Evolutionary conservation across 2,329 filamentous ascomycete species (phyloP), one percentile per base, ranked within the genome.

Genomic region (Xylaria sp.): DNA sequence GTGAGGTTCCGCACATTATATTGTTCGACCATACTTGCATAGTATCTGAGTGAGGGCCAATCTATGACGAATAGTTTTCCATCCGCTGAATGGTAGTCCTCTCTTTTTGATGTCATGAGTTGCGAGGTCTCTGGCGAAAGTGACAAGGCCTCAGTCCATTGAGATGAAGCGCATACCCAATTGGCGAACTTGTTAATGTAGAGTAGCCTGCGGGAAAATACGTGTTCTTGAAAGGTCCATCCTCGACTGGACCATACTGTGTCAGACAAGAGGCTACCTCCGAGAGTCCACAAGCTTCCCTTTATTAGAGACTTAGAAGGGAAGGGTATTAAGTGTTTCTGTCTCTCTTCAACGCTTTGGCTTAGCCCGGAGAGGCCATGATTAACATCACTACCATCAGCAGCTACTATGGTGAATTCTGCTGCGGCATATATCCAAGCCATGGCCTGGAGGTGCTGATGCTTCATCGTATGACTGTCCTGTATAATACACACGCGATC

Each of bases 191-290:
- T 65, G 13, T 65, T 21, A 35, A 65, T 42, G 25, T 65, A 65
- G 13, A 65, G 32, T 44, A 65, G n/a, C 29, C 63, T 59, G 23
- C 63, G 63, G 13, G 63, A 65, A 25, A 65, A 65, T 1, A 60
- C 63, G 23, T 65, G 63, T 27, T 65, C 63, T 37, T 65, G 63
- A 23, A 65, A 65, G 18, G 63, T 65, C 63, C 63, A 65, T n/a
- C 54, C 63, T 35, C 63, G 63, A 42, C 54, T 65, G 32, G 63
- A 65, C 63, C 63, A 65, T 25, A 53, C 29, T 21, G 63, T 65
- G 12, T 35, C 12, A 25, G 55, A 59, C 10, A n/a, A 53, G 23
- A 65, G 29, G 27, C 47, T 59, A 35, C 53, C 23, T 35, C 54
- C 54, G 1, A 60, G 2, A 44, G 63, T 44, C 54, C 54, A 60